Conservation (phyloP, 371 early-diverging fungal genomes). For the Rhizopus delemar region DNA sequence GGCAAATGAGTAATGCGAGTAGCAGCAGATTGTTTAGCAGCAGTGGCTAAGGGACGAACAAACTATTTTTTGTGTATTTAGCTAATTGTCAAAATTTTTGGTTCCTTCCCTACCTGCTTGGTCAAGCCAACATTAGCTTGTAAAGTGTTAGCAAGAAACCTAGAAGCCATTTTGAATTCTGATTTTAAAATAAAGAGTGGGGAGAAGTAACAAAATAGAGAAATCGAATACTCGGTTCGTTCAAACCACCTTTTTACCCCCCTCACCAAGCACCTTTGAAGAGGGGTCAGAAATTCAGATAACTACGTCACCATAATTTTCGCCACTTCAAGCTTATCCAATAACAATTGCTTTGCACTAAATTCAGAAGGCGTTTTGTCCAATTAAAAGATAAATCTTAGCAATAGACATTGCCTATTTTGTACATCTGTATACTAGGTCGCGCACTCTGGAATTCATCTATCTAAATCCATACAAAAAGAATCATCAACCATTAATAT, state of each 20-base stretch:
- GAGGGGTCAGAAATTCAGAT: background rate
- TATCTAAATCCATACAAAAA: too few species aligned
- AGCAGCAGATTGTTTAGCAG: conserved; percentile 53
- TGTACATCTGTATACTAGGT: too few species aligned
- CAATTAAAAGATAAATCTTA: too few species aligned
- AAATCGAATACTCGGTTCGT: background rate
- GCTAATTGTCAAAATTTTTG: background rate
- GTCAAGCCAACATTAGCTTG: conserved; percentile 31
- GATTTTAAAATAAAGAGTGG: conserved; percentile 18
- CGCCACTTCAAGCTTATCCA: too few species aligned
- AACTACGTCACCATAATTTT: background rate
- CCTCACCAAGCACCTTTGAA: background rate
- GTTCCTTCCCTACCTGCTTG: conserved; percentile 28
- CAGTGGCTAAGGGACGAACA: conserved; percentile 59
- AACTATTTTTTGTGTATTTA: conserved; percentile 31
- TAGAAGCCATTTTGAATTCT: conserved; percentile 31
- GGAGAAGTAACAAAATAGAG: conserved; percentile 17
- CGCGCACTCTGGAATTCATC: too few species aligned
- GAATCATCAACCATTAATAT: too few species aligned
- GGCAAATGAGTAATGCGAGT: conserved; percentile 81
- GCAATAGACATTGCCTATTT: too few species aligned
- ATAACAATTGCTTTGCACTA: too few species aligned
- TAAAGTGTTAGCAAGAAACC: conserved; percentile 35
- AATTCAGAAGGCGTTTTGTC: too few species aligned
- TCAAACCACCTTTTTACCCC: conserved; percentile 1